Base-by-base conservation (phyloP, 2,329 filamentous ascomycete genomes). In the Claviceps quebecensis region DNA sequence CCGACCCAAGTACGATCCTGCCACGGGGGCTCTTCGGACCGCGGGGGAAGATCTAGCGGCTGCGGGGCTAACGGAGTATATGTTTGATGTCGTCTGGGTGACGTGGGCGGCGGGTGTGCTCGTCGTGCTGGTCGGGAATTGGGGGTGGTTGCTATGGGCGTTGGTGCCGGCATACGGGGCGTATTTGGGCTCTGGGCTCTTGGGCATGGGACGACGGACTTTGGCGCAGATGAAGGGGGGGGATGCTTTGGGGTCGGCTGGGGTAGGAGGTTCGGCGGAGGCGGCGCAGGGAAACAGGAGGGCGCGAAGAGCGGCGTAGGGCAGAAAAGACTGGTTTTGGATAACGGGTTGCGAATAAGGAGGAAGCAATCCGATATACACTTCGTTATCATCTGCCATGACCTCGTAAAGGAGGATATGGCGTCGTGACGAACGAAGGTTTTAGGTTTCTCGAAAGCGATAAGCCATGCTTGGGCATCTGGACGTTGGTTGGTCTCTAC, bases 31-130 rank as follows among this genome's bases (percentile, higher is more conserved):
- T n/a, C 73, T 97, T 55, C 82, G 80, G 64, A 80, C 77, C 36
- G 74, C 87, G 0, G 91, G 93, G 44, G 90, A 97, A 65, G 93
- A 98, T 66, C 78, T 98, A 49, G 81, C 86, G 50, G 87, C 88
- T 9, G 78, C 84, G 37, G 93, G 93, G 4, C 71, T 98, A 72
- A 97, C 91, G 11, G 93, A 96, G 70, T 97, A 94, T 73, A 87
- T 97, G 85, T 98, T 95, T 77, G 93, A 98, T 69, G 80, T 95
- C 48, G 73, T 95, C 50, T 97, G 95, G 79, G 88, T 95, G 71
- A 96, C 89, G 0, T 96, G 90, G 83, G 82, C 80, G 11, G 86
- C 83, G 50, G 72, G 87, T 41, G 68, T 83, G 8, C 67, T 84
- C n/a, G 89, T 84, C 14, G 76, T 84, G 16, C 56, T 95, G 29